Conservation (phyloP, 148 eudicot genomes). For the Camellia sinensis region DNA sequence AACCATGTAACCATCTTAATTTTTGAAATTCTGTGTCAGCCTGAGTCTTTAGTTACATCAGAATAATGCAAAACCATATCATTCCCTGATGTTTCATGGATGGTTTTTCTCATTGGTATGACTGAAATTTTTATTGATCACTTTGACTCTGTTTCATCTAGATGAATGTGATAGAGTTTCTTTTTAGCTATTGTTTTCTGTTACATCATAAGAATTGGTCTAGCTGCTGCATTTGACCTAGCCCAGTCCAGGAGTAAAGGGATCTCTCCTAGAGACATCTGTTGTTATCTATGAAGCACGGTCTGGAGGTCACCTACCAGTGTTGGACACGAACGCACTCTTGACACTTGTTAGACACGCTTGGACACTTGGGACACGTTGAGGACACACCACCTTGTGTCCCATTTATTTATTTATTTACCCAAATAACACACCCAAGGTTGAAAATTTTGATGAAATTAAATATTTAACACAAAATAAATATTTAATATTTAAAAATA, state of each 20-base stretch:
- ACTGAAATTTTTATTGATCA: background rate
- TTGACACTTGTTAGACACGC: no score
- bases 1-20: background rate
- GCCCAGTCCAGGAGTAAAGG: background rate
- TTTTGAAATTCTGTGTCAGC: background rate
- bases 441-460: no score
- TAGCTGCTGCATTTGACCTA: background rate
- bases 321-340: no score
- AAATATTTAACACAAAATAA: no score
- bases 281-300: background rate
- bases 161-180: no score
- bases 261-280: background rate
- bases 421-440: no score
- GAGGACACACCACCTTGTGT: no score
- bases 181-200: background rate
- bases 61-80: background rate
- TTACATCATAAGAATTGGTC: background rate
- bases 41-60: background rate
- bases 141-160: background rate
- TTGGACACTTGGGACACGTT: no score
- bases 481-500: no score
- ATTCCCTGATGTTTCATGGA: background rate
- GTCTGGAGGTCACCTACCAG: no score
- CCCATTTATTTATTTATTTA: no score
- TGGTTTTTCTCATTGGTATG: background rate